A percentile compares a stretch with the other conserved stretches of the same genome.
Evolutionary conservation across 495 filamentous ascomycete species (phyloP).

Genomic region (Echria macrotheca): DNA sequence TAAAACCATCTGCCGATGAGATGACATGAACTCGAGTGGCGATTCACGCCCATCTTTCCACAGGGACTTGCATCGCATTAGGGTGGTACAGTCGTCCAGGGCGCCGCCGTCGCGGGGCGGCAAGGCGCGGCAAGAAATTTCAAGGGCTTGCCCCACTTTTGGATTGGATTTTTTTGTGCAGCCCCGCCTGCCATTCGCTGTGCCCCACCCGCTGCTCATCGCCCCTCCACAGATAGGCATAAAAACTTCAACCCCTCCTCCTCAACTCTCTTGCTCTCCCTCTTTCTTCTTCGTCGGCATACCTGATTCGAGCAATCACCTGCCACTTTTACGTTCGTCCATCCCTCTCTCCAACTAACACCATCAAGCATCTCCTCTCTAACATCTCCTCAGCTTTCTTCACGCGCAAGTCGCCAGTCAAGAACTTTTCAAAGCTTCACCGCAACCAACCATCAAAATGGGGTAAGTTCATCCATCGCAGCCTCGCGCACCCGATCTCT

Average conservation of each 20-base stretch:
- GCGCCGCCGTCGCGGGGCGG: too few relatives aligned
- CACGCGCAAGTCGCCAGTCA: constrained; percentile 22
- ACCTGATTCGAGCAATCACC: constrained; percentile 35
- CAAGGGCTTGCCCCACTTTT: too few relatives aligned
- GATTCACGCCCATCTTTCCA: too few relatives aligned
- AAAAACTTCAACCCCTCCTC: constrained; percentile 31
- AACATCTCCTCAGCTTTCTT: constrained; percentile 11
- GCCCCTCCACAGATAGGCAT: too few relatives aligned
- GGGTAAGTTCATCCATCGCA: constrained; percentile 19
- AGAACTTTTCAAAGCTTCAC: constrained; percentile 5
- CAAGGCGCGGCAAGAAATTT: too few relatives aligned
- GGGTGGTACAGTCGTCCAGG: too few relatives aligned
- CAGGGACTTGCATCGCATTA: too few relatives aligned
- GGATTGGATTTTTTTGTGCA: background rate
- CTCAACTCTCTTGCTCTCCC: constrained; percentile 15
- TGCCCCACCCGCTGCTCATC: too few relatives aligned
- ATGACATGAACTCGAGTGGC: too few relatives aligned
- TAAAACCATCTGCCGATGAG: too few relatives aligned
- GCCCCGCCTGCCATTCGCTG: too few relatives aligned
- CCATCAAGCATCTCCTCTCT: constrained; percentile 11
- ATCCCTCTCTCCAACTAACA: background rate
- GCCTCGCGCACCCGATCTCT: constrained; percentile 3
- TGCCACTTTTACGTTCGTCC: constrained; percentile 27
- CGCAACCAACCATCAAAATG: constrained; percentile 25
- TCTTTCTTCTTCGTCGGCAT: constrained; percentile 33